phyloP scores from a whole-genome alignment of 768 basidiomycete genomes.

The Amanita muscaria region DNA sequence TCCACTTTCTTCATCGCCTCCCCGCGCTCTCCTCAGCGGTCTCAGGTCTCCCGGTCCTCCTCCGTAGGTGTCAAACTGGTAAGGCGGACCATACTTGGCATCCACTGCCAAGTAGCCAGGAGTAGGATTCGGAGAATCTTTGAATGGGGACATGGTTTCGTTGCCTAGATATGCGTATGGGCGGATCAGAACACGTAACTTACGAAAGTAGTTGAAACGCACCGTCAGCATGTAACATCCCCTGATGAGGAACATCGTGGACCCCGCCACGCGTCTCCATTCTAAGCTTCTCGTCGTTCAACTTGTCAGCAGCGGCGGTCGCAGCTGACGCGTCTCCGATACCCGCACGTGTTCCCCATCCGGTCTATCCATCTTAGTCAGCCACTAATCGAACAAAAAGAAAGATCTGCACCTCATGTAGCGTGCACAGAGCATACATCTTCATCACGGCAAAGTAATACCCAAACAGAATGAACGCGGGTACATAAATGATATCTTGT shows the following conservation, averaged over 20 bases:
- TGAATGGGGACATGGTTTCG: constrained; percentile 16
- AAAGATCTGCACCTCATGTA: constrained; percentile 64
- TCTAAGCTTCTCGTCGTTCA: constrained; percentile 22
- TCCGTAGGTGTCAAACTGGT: constrained; percentile 10
- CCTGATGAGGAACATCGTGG: constrained; percentile 12
- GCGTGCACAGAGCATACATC: constrained; percentile 79
- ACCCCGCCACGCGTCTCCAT: constrained; percentile 3
- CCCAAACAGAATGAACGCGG: constrained; percentile 82
- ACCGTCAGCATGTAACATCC: constrained; percentile 13
- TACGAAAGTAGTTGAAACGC: not conserved
- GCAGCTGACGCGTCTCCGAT: constrained; percentile 78
- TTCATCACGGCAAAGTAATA: constrained; percentile 97
- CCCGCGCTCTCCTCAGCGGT: constrained; percentile 14
- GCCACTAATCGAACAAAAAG: not conserved
- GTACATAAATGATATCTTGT: constrained; percentile 70
- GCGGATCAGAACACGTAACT: not conserved
- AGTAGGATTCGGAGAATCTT: constrained; percentile 21
- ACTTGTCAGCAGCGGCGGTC: constrained; percentile 54
- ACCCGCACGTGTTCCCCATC: constrained; percentile 93
- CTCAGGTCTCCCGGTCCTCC: constrained; percentile 12
- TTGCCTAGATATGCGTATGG: constrained; percentile 8
- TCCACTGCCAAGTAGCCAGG: constrained; percentile 20
- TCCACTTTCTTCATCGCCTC: constrained; percentile 18
- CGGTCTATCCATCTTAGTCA: constrained; percentile 44
- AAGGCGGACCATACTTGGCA: constrained; percentile 10